Evolutionary conservation across 306 rosid genomes (phyloP).

Genomic region (Potentilla sterilis): DNA sequence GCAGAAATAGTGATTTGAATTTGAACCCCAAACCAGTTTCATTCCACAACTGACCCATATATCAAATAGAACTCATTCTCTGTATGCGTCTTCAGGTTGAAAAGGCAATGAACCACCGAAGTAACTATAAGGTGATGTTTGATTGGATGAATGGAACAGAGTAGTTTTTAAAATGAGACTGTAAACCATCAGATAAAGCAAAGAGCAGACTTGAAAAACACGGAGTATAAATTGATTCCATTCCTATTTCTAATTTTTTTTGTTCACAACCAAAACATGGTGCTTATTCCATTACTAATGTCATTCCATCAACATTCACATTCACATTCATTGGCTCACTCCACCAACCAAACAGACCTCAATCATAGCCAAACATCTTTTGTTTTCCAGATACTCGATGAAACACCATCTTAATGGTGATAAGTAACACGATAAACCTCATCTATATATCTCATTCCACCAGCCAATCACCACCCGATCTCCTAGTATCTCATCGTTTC

Average conservation of each 20-base stretch:
- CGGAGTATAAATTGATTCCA: background rate
- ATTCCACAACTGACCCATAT: background rate
- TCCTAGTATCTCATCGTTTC: background rate
- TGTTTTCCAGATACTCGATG: background rate
- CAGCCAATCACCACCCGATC: background rate
- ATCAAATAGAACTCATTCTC: background rate
- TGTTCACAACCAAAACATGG: background rate
- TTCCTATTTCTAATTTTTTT: background rate
- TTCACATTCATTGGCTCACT: background rate
- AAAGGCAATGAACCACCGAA: background rate
- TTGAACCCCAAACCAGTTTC: background rate
- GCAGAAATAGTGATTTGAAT: background rate
- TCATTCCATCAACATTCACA: background rate
- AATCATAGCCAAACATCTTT: background rate
- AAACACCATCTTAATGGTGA: background rate
- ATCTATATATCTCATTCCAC: background rate
- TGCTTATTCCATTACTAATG: background rate
- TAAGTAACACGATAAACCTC: background rate
- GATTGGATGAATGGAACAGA: background rate
- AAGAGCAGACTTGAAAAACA: background rate
- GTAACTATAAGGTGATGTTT: background rate
- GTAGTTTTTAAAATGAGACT: background rate
- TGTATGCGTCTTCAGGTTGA: background rate
- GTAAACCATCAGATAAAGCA: background rate
- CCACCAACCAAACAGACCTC: background rate